Percentiles rank a stretch among this genome's conserved stretches.
Evolutionary conservation across 495 filamentous ascomycete genomes (phyloP).

Genomic region (Glonium stellatum): DNA sequence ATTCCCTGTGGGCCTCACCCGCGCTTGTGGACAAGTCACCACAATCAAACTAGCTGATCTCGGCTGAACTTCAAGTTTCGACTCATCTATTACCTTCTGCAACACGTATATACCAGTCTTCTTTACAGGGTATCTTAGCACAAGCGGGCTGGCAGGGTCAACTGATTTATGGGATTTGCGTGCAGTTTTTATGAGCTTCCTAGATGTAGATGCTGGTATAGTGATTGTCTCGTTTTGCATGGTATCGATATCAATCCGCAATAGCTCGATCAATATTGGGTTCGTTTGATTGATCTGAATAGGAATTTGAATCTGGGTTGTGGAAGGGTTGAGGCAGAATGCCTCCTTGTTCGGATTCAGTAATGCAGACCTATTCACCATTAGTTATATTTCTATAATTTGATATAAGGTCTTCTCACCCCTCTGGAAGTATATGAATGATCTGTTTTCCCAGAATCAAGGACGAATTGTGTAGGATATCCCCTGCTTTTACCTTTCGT

Average conservation of each 20-base stretch:
- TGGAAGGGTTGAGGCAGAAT: constrained; percentile 67
- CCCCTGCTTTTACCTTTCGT: constrained; percentile 74
- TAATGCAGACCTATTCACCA: constrained; percentile 60
- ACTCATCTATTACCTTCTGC: constrained; percentile 78
- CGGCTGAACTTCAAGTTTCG: constrained; percentile 83
- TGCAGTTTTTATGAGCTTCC: constrained; percentile 56
- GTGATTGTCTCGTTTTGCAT: constrained; percentile 70
- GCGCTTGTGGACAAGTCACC: constrained; percentile 72
- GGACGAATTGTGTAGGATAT: constrained; percentile 81
- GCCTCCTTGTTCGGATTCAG: constrained; percentile 71
- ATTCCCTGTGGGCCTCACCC: constrained; percentile 54
- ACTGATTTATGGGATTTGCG: constrained; percentile 44
- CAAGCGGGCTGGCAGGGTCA: constrained; percentile 46
- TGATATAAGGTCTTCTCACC: constrained; percentile 45
- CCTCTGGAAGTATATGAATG: constrained; percentile 93
- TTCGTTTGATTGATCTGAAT: constrained; percentile 88
- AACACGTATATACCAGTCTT: constrained; percentile 82
- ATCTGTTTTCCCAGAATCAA: constrained; percentile 92
- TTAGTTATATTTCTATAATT: constrained; percentile 26
- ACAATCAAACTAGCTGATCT: constrained; percentile 68
- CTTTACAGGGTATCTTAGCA: constrained; percentile 60
- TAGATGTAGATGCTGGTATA: constrained; percentile 63
- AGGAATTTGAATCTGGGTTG: constrained; percentile 59
- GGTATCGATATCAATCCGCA: constrained; percentile 75
- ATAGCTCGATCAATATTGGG: constrained; percentile 75